A percentile compares a stretch with the other conserved stretches of the same genome.
Evolutionary conservation across 495 filamentous ascomycete species (phyloP).

Genomic region (Xylaria scruposa): DNA sequence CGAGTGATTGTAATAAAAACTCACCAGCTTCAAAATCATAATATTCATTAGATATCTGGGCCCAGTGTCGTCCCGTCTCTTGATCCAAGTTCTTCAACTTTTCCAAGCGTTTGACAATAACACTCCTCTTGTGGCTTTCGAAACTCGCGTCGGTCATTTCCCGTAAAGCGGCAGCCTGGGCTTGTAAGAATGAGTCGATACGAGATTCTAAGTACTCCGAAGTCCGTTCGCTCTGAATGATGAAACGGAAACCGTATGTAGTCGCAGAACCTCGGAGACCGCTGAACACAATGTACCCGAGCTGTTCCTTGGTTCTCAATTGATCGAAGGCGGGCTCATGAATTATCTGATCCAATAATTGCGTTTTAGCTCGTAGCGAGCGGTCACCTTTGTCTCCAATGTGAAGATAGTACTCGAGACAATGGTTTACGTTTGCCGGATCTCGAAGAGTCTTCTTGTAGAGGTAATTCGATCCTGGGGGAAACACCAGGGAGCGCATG

Average conservation of each 20-base stretch:
- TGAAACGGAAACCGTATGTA: constrained; percentile 82
- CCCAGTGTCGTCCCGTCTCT: constrained; percentile 84
- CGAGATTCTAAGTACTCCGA: constrained; percentile 82
- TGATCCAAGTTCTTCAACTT: constrained; percentile 91
- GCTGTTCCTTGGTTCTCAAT: constrained; percentile 94
- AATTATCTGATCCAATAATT: constrained; percentile 88
- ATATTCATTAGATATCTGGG: constrained; percentile 81
- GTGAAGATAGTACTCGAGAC: constrained; percentile 89
- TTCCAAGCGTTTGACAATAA: constrained; percentile 88
- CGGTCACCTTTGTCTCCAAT: constrained; percentile 76
- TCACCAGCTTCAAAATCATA: constrained; percentile 86
- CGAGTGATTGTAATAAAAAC: constrained; percentile 33
- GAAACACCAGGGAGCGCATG: constrained; percentile 76
- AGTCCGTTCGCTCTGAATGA: constrained; percentile 92
- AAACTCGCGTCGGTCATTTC: constrained; percentile 87
- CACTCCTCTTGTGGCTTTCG: constrained; percentile 85
- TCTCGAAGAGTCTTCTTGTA: constrained; percentile 84
- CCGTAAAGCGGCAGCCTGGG: constrained; percentile 67
- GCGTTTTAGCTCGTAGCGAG: constrained; percentile 71
- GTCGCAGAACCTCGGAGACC: constrained; percentile 71
- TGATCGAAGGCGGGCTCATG: constrained; percentile 95
- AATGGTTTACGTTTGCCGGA: constrained; percentile 93
- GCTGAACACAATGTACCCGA: constrained; percentile 95
- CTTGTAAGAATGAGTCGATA: constrained; percentile 81
- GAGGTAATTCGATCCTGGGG: constrained; percentile 79